Conservation (phyloP, 179 eudicot genomes). For the Spergularia azorica region DNA sequence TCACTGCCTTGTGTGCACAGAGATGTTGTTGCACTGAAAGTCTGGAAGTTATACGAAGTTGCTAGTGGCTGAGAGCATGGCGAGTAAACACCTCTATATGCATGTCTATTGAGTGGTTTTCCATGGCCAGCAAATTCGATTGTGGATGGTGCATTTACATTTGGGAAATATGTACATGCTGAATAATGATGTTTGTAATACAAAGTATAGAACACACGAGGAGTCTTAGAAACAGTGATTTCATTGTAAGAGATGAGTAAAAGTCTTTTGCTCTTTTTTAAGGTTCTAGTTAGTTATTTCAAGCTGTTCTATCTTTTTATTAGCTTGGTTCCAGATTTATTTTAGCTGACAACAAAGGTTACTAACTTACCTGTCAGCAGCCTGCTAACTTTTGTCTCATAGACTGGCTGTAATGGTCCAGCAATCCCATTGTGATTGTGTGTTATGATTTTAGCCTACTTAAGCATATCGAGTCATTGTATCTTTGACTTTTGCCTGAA, state of each 20-base stretch:
- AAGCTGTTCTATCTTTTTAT: too few relatives aligned
- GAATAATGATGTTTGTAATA: not conserved
- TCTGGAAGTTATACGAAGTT: too few relatives aligned
- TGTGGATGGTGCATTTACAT: not conserved
- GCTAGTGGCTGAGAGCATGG: not conserved
- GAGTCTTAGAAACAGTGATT: not conserved
- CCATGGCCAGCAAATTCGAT: not conserved
- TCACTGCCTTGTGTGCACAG: too few relatives aligned
- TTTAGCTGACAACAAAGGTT: too few relatives aligned
- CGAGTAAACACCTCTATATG: not conserved
- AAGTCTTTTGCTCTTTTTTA: constrained; percentile 3
- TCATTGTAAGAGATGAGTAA: not conserved
- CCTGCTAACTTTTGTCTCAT: not conserved
- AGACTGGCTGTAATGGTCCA: not conserved
- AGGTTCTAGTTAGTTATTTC: too few relatives aligned
- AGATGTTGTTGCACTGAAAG: not conserved
- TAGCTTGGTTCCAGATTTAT: too few relatives aligned
- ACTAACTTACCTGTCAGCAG: too few relatives aligned
- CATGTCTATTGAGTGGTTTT: not conserved
- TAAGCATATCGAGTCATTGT: not conserved
- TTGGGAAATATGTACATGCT: not conserved
- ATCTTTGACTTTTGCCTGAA: constrained; percentile 2
- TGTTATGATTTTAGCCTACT: not conserved
- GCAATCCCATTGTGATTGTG: not conserved
- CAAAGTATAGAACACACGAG: not conserved